Conservation (phyloP, 164 flowering plant genomes). For the Sedum album region DNA sequence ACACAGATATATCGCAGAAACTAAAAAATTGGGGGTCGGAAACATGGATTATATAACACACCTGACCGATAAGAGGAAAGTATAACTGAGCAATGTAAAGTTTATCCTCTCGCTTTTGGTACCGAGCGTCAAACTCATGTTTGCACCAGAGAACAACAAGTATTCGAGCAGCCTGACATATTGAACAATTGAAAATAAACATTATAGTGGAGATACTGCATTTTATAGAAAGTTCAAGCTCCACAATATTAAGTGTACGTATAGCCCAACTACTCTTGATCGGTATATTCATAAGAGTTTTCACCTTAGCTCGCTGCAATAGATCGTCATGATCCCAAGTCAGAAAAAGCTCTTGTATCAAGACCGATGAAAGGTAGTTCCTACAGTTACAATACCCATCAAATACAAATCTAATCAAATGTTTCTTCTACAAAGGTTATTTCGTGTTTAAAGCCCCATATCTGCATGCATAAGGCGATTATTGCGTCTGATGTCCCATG, state of each 20-base stretch:
- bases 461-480: background rate
- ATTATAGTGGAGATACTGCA: background rate
- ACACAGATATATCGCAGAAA: background rate
- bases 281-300: background rate
- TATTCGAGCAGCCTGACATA: constrained; percentile 77
- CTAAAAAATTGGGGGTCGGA: background rate
- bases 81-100: constrained; percentile 93
- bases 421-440: background rate
- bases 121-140: constrained; percentile 95
- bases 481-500: background rate
- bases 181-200: constrained; percentile 13
- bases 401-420: background rate
- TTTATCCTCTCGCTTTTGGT: constrained; percentile 95
- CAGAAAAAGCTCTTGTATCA: constrained; percentile 92
- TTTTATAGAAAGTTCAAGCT: background rate
- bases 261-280: constrained; percentile 6
- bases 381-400: constrained; percentile 28
- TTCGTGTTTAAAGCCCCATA: background rate
- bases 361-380: constrained; percentile 93
- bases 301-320: constrained; percentile 76
- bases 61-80: constrained; percentile 98
- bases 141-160: constrained; percentile 90
- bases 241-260: background rate
- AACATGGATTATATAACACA: constrained; percentile 13
- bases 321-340: constrained; percentile 98